These are phyloP conservation scores for Emmonsiellopsis sp. DNA, from an alignment of 2,329 filamentous ascomycete species.

Conservation along the genomic window DNA sequence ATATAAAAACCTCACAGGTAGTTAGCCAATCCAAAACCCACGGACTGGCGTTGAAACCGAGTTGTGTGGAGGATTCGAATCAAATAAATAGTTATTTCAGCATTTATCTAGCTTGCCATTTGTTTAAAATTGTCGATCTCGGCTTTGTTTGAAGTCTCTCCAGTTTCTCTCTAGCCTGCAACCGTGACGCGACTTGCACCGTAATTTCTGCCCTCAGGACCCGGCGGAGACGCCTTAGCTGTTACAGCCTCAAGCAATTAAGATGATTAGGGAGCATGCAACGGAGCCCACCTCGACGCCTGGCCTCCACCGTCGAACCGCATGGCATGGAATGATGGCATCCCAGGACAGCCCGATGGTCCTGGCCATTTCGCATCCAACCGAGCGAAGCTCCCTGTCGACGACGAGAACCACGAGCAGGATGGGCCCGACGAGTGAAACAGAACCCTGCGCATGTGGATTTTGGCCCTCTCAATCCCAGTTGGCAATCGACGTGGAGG, in stretches of 20 bases:
- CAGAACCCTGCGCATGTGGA: constrained; percentile 3
- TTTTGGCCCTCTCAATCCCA: neutral
- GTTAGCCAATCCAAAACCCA: too few species aligned
- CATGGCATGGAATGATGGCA: neutral
- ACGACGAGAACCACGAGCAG: neutral
- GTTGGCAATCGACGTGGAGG: constrained; percentile 1
- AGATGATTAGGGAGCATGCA: constrained; percentile 3
- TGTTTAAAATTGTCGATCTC: neutral
- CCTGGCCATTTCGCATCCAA: neutral
- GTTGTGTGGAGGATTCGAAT: neutral
- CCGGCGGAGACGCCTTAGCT: neutral
- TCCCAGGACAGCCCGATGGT: neutral
- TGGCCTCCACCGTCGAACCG: neutral
- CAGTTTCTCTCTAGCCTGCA: neutral
- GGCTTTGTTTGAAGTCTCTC: neutral
- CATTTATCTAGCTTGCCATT: too few species aligned
- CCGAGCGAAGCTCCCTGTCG: neutral
- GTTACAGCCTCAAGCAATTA: constrained; percentile 3
- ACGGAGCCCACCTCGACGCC: neutral
- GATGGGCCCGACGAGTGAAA: constrained; percentile 3
- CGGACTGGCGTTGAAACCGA: neutral
- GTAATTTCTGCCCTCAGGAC: constrained; percentile 2
- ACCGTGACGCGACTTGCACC: constrained; percentile 1
- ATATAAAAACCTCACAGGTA: too few species aligned
- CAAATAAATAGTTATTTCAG: neutral